Percentiles rank a stretch among this genome's conserved stretches.
Evolutionary conservation across 768 basidiomycete species (phyloP).

Genomic region (Harrya chromipes): DNA sequence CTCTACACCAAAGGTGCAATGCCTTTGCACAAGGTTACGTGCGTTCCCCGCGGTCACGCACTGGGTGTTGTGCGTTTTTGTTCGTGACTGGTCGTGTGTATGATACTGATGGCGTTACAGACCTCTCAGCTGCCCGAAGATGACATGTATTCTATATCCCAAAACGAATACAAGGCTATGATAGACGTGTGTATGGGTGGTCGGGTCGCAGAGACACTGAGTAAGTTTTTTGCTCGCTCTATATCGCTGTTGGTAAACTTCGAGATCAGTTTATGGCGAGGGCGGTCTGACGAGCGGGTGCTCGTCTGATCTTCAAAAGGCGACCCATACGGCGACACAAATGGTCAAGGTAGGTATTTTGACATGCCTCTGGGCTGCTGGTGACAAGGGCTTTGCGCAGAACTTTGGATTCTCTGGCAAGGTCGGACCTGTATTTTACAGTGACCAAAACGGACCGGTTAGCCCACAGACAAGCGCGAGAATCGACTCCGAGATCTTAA

Average conservation of each 20-base stretch:
- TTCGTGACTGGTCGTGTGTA: not conserved
- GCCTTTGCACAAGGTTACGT: slow-evolving; percentile 97
- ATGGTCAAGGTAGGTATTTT: slow-evolving; percentile 79
- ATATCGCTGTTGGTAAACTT: slow-evolving; percentile 8
- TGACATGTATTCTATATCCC: slow-evolving; percentile 68
- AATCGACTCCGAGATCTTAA: slow-evolving; percentile 86
- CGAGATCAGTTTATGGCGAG: slow-evolving; percentile 68
- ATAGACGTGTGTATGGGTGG: slow-evolving; percentile 96
- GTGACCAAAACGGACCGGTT: slow-evolving; percentile 64
- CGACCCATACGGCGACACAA: slow-evolving; percentile 71
- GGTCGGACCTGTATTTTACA: slow-evolving; percentile 82
- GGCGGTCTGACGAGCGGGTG: slow-evolving; percentile 92
- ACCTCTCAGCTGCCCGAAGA: slow-evolving; percentile 77
- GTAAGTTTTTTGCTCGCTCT: slow-evolving; percentile 39
- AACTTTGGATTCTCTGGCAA: slow-evolving; percentile 75
- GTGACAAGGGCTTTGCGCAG: slow-evolving; percentile 32
- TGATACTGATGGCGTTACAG: slow-evolving; percentile 34
- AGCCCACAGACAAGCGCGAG: slow-evolving; percentile 75
- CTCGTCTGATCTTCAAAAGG: slow-evolving; percentile 79
- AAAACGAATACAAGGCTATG: slow-evolving; percentile 70
- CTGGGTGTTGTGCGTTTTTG: slow-evolving; percentile 69
- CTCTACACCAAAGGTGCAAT: slow-evolving; percentile 93
- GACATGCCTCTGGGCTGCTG: not conserved
- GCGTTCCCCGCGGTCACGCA: slow-evolving; percentile 93
- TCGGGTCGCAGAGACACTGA: slow-evolving; percentile 89